phyloP scores from a whole-genome alignment of 1,139 yeast genomes.

The Yamadazyma pseudoaaseri region DNA sequence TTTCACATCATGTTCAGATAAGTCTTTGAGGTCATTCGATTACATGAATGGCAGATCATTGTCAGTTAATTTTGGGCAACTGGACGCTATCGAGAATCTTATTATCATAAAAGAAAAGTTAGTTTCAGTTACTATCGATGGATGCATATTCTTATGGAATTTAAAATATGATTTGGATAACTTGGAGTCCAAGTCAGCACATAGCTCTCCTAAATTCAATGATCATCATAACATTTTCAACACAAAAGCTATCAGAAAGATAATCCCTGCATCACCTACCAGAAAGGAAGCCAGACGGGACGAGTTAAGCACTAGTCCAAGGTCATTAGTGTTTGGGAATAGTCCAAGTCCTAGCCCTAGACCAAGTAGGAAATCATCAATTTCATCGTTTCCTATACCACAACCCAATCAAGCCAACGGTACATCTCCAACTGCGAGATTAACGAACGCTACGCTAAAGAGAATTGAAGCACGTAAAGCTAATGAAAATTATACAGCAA shows the following conservation, averaged over 20 bases:
- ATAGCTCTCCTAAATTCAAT: slow-evolving; percentile 17
- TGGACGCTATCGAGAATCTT: slow-evolving; percentile 52
- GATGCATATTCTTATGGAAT: slow-evolving; percentile 53
- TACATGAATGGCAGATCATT: slow-evolving; percentile 45
- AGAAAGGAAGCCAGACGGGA: not conserved
- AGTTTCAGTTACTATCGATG: slow-evolving; percentile 48
- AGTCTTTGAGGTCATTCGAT: slow-evolving; percentile 52
- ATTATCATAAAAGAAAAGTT: slow-evolving; percentile 23
- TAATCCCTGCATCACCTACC: slow-evolving; percentile 19
- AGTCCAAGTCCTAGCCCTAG: not conserved
- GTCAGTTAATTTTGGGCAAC: slow-evolving; percentile 64
- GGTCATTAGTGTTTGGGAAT: not conserved
- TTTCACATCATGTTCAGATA: slow-evolving; percentile 54
- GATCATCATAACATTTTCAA: slow-evolving; percentile 6
- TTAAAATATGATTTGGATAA: slow-evolving; percentile 10
- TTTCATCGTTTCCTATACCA: not conserved
- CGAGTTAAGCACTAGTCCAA: not conserved
- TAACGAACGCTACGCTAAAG: slow-evolving; percentile 31
- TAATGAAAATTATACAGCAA: slow-evolving; percentile 2
- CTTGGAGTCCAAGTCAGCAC: not conserved
- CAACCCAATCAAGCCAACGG: slow-evolving; percentile 2
- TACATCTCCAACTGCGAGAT: slow-evolving; percentile 19
- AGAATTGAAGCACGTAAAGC: slow-evolving; percentile 26
- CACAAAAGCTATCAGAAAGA: slow-evolving; percentile 34
- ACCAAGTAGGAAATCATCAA: not conserved